phyloP scores from a whole-genome alignment of 805 yeast species.

The Barnettozyma californica region DNA sequence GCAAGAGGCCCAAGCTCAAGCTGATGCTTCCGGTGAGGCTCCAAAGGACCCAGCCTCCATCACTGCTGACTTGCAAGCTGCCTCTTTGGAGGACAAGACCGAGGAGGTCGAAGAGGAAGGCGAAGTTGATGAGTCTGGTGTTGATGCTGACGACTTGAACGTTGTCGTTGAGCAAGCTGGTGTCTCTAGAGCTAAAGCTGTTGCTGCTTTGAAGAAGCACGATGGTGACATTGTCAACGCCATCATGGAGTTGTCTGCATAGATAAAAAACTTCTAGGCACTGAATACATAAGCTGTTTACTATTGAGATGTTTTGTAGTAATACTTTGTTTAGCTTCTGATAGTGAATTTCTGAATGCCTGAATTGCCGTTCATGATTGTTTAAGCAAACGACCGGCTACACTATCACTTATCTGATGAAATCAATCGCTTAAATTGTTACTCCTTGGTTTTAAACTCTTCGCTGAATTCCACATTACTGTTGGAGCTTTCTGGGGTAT shows the following conservation, averaged over 20 bases:
- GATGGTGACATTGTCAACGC: conserved; percentile 95
- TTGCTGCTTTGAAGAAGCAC: conserved; percentile 82
- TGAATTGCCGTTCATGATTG: background rate
- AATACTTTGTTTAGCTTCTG: no score
- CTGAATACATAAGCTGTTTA: background rate
- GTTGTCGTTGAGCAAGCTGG: conserved; percentile 89
- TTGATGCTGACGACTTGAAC: conserved; percentile 76
- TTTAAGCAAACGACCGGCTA: background rate
- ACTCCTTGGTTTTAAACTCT: background rate
- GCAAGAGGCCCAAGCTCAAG: conserved; percentile 65
- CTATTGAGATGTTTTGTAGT: background rate
- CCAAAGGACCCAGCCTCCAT: conserved; percentile 72
- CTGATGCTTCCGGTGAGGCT: conserved; percentile 13
- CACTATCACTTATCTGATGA: background rate
- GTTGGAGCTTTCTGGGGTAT: background rate
- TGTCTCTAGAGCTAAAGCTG: conserved; percentile 85
- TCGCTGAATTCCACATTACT: background rate
- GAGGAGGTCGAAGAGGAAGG: conserved; percentile 54
- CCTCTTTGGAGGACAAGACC: conserved; percentile 45
- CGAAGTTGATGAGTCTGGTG: conserved; percentile 80
- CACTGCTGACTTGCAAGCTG: conserved; percentile 76
- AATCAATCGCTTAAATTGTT: background rate
- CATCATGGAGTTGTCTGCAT: conserved; percentile 67
- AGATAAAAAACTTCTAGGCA: conserved; percentile 2
- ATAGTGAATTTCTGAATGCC: no score